Base-by-base conservation (phyloP, 2,329 filamentous ascomycete species). In the Claviceps sp. region DNA sequence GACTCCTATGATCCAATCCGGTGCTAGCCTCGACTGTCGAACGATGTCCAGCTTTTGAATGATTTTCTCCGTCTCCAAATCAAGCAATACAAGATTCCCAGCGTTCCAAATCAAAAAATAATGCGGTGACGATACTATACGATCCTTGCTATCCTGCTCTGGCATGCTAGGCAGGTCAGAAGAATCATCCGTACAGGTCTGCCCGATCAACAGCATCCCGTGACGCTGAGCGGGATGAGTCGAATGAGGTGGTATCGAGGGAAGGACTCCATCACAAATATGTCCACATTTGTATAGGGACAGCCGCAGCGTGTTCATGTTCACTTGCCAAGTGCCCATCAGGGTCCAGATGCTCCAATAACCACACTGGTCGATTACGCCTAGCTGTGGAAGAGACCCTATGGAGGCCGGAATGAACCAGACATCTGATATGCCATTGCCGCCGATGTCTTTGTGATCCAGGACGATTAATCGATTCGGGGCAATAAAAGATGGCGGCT, bases 301-400 rank as follows among this genome's bases (percentile, higher is more conserved):
- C 18, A 67, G 61, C 11, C 59, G 67, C 37, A 67, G 57, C 8
- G 59, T 64, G 34, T 62, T 67, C 20, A 66, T 64, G 22, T 64
- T 61, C 11, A 63, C 60, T 18, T 65, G 56, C 53, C 63, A 60
- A 55, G 61, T 70, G 51, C 67, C 70, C 13, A 59, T 57, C 24
- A 85, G 67, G 55, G 85, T 74, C 81, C 83, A 88, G 4, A 88
- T 64, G 44, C 71, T 81, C 86, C 85, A 90, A 53, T 70, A 71
- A 1, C 84, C 85, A 37, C 68, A 68, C 50, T 79, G 72, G 59
- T 89, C 83, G 18, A 89, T 70, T 26, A 88, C 70, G 16, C 74
- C 82, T 50, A 89, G 67, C 58, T 85, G 82, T 1, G 79, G 75
- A 72, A 78, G 63, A 68, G 77, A 56, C 53, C 67, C 61, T 18